Percentiles rank a stretch among this genome's conserved stretches.
Conservation (phyloP, 257 asterid genomes). For the Solanum virginianum region DNA sequence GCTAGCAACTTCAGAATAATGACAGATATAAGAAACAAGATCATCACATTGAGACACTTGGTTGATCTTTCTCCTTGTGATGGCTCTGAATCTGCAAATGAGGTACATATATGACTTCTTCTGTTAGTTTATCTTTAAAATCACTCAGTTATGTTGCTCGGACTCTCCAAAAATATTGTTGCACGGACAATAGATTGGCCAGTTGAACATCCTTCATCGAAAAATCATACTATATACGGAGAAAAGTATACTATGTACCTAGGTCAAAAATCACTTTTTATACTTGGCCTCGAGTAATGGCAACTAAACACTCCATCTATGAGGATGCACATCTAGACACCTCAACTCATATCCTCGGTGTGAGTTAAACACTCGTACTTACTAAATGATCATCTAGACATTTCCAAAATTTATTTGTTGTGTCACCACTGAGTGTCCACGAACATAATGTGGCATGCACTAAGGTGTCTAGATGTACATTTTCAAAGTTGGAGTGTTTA, state of each 20-base stretch:
- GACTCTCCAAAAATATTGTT: not conserved
- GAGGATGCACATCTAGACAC: not conserved
- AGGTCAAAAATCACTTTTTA: not conserved
- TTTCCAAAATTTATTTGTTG: not conserved
- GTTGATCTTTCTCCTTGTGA: slow-evolving; percentile 69
- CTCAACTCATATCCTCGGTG: not conserved
- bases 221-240: not conserved
- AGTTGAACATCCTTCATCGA: not conserved
- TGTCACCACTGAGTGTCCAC: not conserved
- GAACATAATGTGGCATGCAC: not conserved
- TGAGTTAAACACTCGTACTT: not conserved
- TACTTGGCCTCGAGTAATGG: not conserved
- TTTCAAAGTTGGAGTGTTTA: not conserved
- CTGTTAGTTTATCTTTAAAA: not conserved
- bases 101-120: slow-evolving; percentile 25
- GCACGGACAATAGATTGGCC: not conserved
- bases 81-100: slow-evolving; percentile 46
- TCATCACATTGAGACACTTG: slow-evolving; percentile 57
- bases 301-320: not conserved
- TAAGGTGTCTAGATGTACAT: not conserved
- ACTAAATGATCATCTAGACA: not conserved
- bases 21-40: slow-evolving; percentile 45
- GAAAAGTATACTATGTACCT: no score
- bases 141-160: not conserved
- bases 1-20: slow-evolving; percentile 36